Evolutionary conservation across 371 early-diverging fungal genomes (phyloP), one percentile per base, ranked within the genome.

Genomic region (Rhizopus microsporus): DNA sequence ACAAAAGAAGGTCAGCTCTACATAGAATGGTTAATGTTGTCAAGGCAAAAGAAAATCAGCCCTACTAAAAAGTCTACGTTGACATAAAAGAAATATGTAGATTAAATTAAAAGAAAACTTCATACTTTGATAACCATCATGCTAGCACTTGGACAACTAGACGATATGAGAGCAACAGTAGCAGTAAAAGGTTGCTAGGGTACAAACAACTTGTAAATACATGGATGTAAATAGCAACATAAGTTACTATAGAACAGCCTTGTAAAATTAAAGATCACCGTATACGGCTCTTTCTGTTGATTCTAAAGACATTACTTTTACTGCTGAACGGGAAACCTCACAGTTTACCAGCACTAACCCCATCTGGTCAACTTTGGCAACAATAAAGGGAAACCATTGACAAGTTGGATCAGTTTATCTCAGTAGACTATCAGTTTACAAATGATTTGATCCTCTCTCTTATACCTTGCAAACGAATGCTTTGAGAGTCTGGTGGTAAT

Each of bases 41-140:
- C 30, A 75, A 73, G 67, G 78, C n/a, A 29, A 53, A 38, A 17
- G 23, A 51, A 12, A 3, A 29, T 53, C 13, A 29, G 0, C 29
- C 32, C 3, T 7, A 16, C 17, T 6, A 16, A 54, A 8, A 40
- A 8, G 13, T 16, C 1, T 5, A 10, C 13, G 16, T 5, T 51
- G 16, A 50, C 17, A 43, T 30, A 5, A 29, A 40, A 74, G 76
- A 46, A 60, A 15, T 78, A 76, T 29, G 48, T 73, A 30, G 68
- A 68, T 17, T 75, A 69, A 70, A 68, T 17, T 75, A 69, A 70
- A 74, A 74, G 32, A 78, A 78, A 34, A 23, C 74, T 68, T 40
- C 79, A 78, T 56, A 78, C 79, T 5, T 48, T 63, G 13, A 78
- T 78, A 76, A 56, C 74, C 3, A 65, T 78, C 33, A 75, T 69